A percentile compares a stretch with the other conserved stretches of the same genome.
Conservation (phyloP, 345 rosid genomes). For the Reutealis trisperma region DNA sequence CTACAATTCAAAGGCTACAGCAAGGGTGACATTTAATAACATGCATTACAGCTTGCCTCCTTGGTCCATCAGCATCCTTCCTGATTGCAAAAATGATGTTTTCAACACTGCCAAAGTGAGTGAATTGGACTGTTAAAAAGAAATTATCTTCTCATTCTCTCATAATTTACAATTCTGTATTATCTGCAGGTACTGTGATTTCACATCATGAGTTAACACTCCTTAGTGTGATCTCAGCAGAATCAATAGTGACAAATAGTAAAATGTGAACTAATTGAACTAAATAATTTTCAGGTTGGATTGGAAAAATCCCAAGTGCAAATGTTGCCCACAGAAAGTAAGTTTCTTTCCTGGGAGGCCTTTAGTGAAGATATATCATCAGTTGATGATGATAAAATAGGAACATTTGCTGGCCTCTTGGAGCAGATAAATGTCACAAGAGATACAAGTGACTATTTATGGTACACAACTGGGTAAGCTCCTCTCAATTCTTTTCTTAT, state of each 20-base stretch:
- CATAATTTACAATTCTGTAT: too few species aligned
- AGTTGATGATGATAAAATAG: conserved; percentile 25
- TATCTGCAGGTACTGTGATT: too few species aligned
- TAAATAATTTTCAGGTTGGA: conserved; percentile 25
- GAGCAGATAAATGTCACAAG: conserved; percentile 35
- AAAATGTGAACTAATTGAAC: not conserved
- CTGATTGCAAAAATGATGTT: conserved; percentile 34
- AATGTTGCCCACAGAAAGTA: conserved; percentile 24
- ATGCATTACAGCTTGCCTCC: conserved; percentile 30
- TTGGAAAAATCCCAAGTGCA: conserved; percentile 17
- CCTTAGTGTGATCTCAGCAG: not conserved
- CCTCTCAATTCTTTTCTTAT: not conserved
- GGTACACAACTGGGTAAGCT: conserved; percentile 34
- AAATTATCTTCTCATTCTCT: too few species aligned
- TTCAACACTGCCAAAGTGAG: conserved; percentile 35
- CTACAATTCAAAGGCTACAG: conserved; percentile 19
- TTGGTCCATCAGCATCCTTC: conserved; percentile 37
- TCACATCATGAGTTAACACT: not conserved
- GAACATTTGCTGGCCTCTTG: conserved; percentile 26
- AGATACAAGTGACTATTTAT: conserved; percentile 32
- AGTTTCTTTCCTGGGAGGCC: conserved; percentile 26
- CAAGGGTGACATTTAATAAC: conserved; percentile 21
- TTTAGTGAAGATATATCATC: conserved; percentile 27
- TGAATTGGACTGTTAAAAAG: not conserved
- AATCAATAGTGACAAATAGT: not conserved